Base-by-base conservation (phyloP, 1,284 basidiomycete genomes). In the Puccinia polysora region DNA sequence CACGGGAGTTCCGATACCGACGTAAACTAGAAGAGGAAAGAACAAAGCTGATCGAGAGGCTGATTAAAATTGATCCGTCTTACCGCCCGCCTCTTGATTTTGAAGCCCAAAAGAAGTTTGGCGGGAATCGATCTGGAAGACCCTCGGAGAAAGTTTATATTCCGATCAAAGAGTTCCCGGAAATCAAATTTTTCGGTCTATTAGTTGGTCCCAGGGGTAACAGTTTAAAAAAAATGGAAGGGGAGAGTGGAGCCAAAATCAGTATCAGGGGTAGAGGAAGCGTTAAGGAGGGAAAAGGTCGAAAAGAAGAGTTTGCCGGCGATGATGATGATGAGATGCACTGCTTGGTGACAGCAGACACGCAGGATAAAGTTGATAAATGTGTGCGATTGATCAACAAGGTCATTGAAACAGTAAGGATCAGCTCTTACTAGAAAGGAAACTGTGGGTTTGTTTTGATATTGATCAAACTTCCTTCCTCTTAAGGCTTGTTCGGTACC, bases 181-280 rank as follows among this genome's bases (percentile, higher is more conserved):
- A 98, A 82, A 98, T 99, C 84, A 99, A 99, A 81, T 99, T 98
- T 82, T 98, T 99, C 78, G 96, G 96, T 77, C 84, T 99, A 74
- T 86, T 99, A 73, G 95, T 99, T 75, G 96, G 96, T 49, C 96
- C 96, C 77, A 89, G 96, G 78, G 96, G 96, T 59, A 98, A 99
- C 81, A 95, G 92, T 82, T 83, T 98, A 83, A 99, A 99, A 85
- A 94, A 91, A 81, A 99, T 99, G 96, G 96, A 99, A 82, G 84
- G 90, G 70, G 91, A 98, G 78, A 91, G 89, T 78, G 96, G 96
- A 30, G 96, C 96, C 20, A 98, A 98, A 82, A 98, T 99, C 78
- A 91, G 89, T 76, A 99, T 99, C 77, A 87, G 96, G 75, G 96
- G 96, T 68, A 97, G 97, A 82, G 96, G 96, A 58, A 93, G 90